Conservation (phyloP, 2,329 filamentous ascomycete genomes). For the Fusarium sp. region DNA sequence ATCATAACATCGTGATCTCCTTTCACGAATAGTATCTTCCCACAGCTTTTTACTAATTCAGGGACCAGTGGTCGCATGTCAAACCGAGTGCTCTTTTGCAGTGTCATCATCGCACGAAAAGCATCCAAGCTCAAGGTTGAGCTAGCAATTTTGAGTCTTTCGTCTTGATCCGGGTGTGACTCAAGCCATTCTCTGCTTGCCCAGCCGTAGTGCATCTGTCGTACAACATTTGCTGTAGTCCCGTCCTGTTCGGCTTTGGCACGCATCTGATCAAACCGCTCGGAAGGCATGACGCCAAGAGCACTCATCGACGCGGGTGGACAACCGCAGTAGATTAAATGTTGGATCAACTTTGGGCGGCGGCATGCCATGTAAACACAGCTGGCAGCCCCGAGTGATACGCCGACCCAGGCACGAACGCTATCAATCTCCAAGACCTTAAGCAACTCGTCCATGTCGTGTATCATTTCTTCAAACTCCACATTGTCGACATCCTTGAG, state of each 20-base stretch:
- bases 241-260: slow-evolving; percentile 1
- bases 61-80: slow-evolving; percentile 12
- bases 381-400: slow-evolving; percentile 13
- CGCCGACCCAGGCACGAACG: not conserved
- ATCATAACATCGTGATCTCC: not conserved
- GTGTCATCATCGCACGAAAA: not conserved
- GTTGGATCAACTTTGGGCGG: not conserved
- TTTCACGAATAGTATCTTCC: slow-evolving; percentile 1
- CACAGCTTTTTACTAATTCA: not conserved
- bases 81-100: slow-evolving; percentile 6
- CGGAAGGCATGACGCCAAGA: not conserved
- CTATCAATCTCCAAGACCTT: not conserved
- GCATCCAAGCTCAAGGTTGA: slow-evolving; percentile 8
- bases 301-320: not conserved
- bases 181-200: slow-evolving; percentile 20
- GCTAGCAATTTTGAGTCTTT: not conserved
- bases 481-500: not conserved
- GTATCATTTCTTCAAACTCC: not conserved
- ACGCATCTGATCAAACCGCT: slow-evolving; percentile 6
- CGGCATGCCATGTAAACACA: slow-evolving; percentile 3
- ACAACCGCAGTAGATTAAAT: slow-evolving; percentile 5
- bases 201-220: slow-evolving; percentile 17
- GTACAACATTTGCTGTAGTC: not conserved
- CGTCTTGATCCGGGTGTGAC: not conserved
- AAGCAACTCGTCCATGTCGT: not conserved